Conservation (phyloP, 2,329 filamentous ascomycete genomes). For the Chalara sp. region DNA sequence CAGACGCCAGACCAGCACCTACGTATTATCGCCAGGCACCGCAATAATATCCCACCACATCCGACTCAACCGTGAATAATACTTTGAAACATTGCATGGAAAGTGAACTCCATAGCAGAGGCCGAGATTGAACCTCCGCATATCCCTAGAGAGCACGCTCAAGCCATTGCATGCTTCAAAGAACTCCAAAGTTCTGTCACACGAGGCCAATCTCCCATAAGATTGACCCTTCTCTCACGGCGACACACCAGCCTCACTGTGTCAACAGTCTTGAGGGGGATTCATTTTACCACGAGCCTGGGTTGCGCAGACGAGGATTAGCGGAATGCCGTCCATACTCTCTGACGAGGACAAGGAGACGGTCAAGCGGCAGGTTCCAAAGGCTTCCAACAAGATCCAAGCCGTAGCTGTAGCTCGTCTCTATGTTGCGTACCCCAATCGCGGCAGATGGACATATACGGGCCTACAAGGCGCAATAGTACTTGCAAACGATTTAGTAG, state of each 20-base stretch:
- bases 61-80: too few relatives aligned
- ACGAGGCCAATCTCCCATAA: slow-evolving; percentile 22
- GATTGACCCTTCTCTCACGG: slow-evolving; percentile 14
- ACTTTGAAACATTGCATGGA: too few relatives aligned
- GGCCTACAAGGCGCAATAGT: slow-evolving; percentile 88
- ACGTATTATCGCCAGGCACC: too few relatives aligned
- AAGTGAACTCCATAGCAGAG: too few relatives aligned
- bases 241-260: slow-evolving; percentile 12
- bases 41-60: too few relatives aligned
- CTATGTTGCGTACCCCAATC: slow-evolving; percentile 86
- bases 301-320: slow-evolving; percentile 4
- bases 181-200: not conserved
- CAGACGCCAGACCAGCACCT: too few relatives aligned
- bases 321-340: slow-evolving; percentile 45
- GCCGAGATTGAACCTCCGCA: too few relatives aligned
- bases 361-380: slow-evolving; percentile 90
- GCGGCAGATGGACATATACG: slow-evolving; percentile 84
- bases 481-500: slow-evolving; percentile 87
- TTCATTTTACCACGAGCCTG: not conserved
- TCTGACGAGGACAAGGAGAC: slow-evolving; percentile 93
- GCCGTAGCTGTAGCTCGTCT: slow-evolving; percentile 89
- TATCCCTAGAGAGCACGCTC: too few relatives aligned
- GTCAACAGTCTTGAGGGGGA: slow-evolving; percentile 6
- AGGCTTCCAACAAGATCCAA: slow-evolving; percentile 94
- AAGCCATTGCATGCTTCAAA: too few relatives aligned